Conservation (phyloP, 179 eudicot species). For the Spinacia oleracea region DNA sequence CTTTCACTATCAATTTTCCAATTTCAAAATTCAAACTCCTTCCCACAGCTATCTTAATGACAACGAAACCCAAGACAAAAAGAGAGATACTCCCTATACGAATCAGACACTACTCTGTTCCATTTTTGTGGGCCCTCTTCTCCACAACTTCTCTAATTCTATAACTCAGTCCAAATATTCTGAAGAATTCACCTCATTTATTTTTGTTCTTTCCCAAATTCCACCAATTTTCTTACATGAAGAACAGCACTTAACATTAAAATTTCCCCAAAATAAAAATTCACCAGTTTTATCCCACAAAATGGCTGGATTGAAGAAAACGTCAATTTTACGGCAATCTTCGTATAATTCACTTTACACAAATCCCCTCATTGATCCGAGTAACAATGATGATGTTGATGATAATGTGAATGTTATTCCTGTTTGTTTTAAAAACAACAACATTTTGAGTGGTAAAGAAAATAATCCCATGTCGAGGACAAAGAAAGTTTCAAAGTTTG, state of each 20-base stretch:
- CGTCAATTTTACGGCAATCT: constrained; percentile 40
- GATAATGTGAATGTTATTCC: constrained; percentile 5
- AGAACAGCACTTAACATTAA: background rate
- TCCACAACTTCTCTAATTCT: background rate
- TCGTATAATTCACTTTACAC: constrained; percentile 50
- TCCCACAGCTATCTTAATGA: background rate
- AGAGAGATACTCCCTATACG: background rate
- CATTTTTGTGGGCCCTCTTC: constrained; percentile 14
- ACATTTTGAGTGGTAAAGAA: background rate
- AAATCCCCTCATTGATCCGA: constrained; percentile 62
- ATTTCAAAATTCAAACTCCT: constrained; percentile 9
- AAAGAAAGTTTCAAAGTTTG: constrained; percentile 15
- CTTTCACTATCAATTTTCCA: constrained; percentile 5
- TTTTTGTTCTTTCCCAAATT: background rate
- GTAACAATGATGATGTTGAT: constrained; percentile 38
- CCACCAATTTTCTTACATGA: background rate
- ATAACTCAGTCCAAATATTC: background rate
- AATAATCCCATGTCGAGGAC: background rate
- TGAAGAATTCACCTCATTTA: too few relatives aligned
- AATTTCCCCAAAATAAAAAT: constrained; percentile 10
- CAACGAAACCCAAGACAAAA: constrained; percentile 10
- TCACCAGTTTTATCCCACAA: background rate
- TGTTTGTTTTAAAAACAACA: constrained; percentile 14
- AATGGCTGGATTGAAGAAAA: constrained; percentile 61
- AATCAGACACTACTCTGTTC: background rate